Evolutionary conservation across 306 rosid species (phyloP), one percentile per base, ranked within the genome.

Genomic region (Fragaria vesca): DNA sequence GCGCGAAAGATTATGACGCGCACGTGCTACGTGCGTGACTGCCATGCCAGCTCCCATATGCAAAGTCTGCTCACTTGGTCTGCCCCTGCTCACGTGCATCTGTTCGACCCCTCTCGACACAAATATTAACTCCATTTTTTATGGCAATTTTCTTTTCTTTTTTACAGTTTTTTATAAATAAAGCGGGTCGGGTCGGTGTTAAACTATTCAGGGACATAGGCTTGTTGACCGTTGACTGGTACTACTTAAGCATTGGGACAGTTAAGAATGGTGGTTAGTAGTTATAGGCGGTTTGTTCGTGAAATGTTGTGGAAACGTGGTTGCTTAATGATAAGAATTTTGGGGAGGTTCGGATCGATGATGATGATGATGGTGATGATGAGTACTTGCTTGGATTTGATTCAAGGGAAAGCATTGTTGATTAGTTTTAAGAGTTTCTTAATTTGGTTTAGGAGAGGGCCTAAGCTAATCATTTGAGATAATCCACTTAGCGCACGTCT

Each of bases 51-150:
- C 83, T 81, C 79, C 66, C 82, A 78, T 75, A 24, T 58, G 74
- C 40, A 66, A 47, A 77, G 67, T 76, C 78, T 76, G 77, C 82
- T 75, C 80, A 82, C 89, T 36, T 81, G 74, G 83, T 74, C 85
- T 82, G 73, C 77, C 79, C 30, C 85, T 66, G 43, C 77, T 86
- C 89, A 89, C 90, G 85, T 89, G 93, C 79, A 21, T 16, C 71
- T 66, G 73, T 68, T 69, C 79, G 69, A 15, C 72, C 52, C 9
- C 51, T 18, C 80, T 73, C 74, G 58, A 80, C 80, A 68, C 12
- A 83, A 60, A 18, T 45, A 4, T 0, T 58, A 18, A 4, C 30
- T 34, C 8, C 3, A 5, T 62, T 43, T 54, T 74, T 75, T 32
- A 26, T 34, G 8, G 16, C 21, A 17, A 5, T 17, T 16, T 2